These are phyloP conservation scores for Penicillium flavigenum DNA, from an alignment of 495 filamentous ascomycete species.

Conservation along the genomic window DNA sequence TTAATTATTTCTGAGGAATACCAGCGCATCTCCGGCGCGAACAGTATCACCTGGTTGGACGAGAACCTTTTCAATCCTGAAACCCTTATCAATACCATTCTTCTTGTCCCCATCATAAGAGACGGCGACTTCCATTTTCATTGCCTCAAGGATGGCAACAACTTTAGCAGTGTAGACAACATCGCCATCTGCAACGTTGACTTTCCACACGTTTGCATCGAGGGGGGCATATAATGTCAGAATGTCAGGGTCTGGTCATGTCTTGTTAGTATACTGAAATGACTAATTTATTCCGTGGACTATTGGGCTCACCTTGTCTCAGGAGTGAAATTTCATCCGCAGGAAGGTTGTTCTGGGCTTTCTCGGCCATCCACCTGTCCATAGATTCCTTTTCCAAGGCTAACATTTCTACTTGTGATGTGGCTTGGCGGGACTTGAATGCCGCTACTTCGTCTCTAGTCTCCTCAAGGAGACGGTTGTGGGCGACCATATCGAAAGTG, in stretches of 20 bases:
- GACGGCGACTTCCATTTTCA: conserved; percentile 48
- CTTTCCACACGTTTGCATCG: conserved; percentile 61
- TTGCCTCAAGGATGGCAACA: conserved; percentile 51
- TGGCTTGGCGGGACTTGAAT: conserved; percentile 41
- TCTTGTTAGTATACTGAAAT: not conserved
- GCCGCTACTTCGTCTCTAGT: conserved; percentile 43
- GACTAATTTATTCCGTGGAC: not conserved
- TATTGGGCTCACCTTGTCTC: conserved; percentile 34
- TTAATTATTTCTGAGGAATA: not conserved
- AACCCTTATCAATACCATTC: not conserved
- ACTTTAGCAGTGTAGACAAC: conserved; percentile 33
- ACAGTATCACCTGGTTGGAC: conserved; percentile 45
- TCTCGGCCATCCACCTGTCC: conserved; percentile 48
- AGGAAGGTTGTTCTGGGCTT: conserved; percentile 42
- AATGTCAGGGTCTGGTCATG: conserved; percentile 39
- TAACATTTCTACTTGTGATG: conserved; percentile 49
- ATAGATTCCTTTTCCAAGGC: conserved; percentile 43
- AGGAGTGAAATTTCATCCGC: conserved; percentile 43
- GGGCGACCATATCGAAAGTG: conserved; percentile 54
- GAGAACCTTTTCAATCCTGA: conserved; percentile 39
- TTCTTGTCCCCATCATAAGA: conserved; percentile 16
- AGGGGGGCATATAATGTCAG: conserved; percentile 45
- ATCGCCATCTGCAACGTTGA: conserved; percentile 46
- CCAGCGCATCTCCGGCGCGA: conserved; percentile 29
- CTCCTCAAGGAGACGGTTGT: conserved; percentile 44